Evolutionary conservation across 306 rosid genomes (phyloP), one percentile per base, ranked within the genome.

Genomic region (Cyclanthera cordifolia): DNA sequence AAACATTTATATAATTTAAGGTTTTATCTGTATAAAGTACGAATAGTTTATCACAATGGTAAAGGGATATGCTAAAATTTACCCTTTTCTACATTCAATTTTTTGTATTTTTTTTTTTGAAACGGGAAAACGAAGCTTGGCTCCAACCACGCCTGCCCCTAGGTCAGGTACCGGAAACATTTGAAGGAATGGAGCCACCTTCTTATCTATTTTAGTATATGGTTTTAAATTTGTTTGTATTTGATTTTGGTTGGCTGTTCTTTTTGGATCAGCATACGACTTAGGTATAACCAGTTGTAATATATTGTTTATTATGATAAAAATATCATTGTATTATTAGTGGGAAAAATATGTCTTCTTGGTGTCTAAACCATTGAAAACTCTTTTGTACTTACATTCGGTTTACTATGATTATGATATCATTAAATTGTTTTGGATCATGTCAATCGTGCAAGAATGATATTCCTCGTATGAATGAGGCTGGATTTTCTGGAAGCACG

Each of bases 401-500:
- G 41, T 34, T 34, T 7, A 34, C n/a, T n/a, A n/a, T n/a, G n/a
- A n/a, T n/a, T n/a, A n/a, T n/a, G n/a, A n/a, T n/a, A n/a, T n/a
- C n/a, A n/a, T n/a, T n/a, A n/a, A n/a, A n/a, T n/a, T n/a, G 27
- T 63, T 63, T 63, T 63, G 50, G 39, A 12, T 43, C 41, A 65
- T 7, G 8, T 65, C 27, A 39, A 7, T 65, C 46, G 6, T 45
- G 41, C 41, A 45, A 24, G 13, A 65, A 8, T 46, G 3, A 6
- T 24, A 65, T 11, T 65, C 23, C 53, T 20, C 20, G 20, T 64
- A 20, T 1, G 49, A 17, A 20, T 1, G 49, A 17, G 67, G 67
- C 30, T 61, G 50, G 17, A 61, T 19, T 60, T 61, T n/a, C 28
- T 39, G 45, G 48, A 17, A 28, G 20, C 17, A 8, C 19, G 21